Percentiles rank a stretch among this genome's conserved stretches.
Evolutionary conservation across 805 yeast species (phyloP).

Genomic region (Yarrowia deformans): DNA sequence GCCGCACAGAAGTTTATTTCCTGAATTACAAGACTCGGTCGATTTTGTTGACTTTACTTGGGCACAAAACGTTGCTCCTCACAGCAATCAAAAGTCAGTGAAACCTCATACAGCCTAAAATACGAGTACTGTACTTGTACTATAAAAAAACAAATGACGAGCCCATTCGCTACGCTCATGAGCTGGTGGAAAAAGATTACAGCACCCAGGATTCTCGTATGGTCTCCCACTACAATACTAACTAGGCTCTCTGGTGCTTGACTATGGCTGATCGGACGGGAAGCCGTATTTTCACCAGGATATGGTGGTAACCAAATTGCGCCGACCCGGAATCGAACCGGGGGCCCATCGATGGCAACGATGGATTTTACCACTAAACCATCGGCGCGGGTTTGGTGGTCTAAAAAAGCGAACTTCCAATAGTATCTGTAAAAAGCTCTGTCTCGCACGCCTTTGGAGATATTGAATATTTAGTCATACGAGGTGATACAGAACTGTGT

Average conservation of each 20-base stretch:
- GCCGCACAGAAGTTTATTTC: too few relatives aligned
- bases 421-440: neutral
- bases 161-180: neutral
- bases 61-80: too few relatives aligned
- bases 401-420: neutral
- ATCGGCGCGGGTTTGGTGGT: neutral
- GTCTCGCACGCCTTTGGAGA: neutral
- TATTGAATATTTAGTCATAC: neutral
- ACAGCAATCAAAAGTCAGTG: too few relatives aligned
- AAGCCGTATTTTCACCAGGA: constrained; percentile 29
- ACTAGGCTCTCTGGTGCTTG: constrained; percentile 32
- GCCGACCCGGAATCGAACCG: constrained; percentile 35
- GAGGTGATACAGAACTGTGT: neutral
- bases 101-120: too few relatives aligned
- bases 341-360: constrained; percentile 36
- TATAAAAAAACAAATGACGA: too few relatives aligned
- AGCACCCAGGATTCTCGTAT: constrained; percentile 33
- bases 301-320: constrained; percentile 18
- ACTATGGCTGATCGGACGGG: constrained; percentile 31
- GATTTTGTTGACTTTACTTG: too few relatives aligned
- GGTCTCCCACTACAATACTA: constrained; percentile 27
- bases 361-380: constrained; percentile 31
- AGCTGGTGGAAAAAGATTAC: constrained; percentile 4
- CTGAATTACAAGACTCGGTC: too few relatives aligned
- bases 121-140: too few relatives aligned